Percentiles rank a stretch among this genome's conserved stretches.
Evolutionary conservation across 306 rosid species (phyloP).

Genomic region (Lotus japonicus): DNA sequence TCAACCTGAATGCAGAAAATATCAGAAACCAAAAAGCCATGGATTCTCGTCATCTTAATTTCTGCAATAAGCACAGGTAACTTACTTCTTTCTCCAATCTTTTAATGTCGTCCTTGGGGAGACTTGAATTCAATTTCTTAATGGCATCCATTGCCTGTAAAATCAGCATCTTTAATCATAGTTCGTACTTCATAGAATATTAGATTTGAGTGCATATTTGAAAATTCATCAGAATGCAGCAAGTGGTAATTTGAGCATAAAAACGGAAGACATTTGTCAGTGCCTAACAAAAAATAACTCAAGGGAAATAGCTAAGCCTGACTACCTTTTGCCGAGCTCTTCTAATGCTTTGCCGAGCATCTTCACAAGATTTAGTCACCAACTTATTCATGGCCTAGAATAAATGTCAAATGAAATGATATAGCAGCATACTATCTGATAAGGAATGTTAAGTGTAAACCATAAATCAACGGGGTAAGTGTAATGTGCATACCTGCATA

Average conservation of each 20-base stretch:
- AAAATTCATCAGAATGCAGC: not conserved
- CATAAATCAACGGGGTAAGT: not conserved
- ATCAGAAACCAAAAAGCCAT: slow-evolving; percentile 21
- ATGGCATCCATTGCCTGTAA: slow-evolving; percentile 80
- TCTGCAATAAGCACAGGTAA: not conserved
- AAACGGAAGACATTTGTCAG: not conserved
- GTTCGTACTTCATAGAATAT: not conserved
- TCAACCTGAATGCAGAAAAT: slow-evolving; percentile 49
- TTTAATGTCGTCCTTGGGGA: slow-evolving; percentile 82
- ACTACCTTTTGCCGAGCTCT: slow-evolving; percentile 88
- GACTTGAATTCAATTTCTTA: slow-evolving; percentile 60
- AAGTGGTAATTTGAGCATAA: not conserved
- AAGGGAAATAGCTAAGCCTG: slow-evolving; percentile 1
- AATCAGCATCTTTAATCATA: slow-evolving; percentile 10
- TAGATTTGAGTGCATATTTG: not conserved
- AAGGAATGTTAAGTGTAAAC: not conserved
- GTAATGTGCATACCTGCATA: slow-evolving; percentile 51
- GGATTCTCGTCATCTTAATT: not conserved
- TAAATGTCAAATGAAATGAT: slow-evolving; percentile 18
- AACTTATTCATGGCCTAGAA: slow-evolving; percentile 70
- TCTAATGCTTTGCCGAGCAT: slow-evolving; percentile 78
- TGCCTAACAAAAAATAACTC: not conserved
- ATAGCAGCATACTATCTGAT: not conserved
- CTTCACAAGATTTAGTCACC: slow-evolving; percentile 80
- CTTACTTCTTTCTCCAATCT: slow-evolving; percentile 92